Conservation (phyloP, 164 flowering plant species). For the Vitis rotundifolia region DNA sequence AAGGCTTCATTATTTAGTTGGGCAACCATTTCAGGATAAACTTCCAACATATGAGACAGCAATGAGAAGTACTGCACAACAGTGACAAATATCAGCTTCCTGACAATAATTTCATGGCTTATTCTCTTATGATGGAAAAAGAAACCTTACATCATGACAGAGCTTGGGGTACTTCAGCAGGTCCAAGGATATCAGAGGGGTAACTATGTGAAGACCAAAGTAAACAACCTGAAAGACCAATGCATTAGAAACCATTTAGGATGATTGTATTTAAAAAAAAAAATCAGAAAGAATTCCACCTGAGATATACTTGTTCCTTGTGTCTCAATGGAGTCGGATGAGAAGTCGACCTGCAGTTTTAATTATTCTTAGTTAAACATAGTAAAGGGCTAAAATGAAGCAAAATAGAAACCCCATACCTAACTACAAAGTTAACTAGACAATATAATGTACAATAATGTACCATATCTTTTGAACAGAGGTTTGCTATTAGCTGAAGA, state of each 20-base stretch:
- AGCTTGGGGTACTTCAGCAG: conserved; percentile 93
- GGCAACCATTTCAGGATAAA: conserved; percentile 88
- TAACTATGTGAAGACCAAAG: conserved; percentile 85
- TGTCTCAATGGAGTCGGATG: conserved; percentile 58
- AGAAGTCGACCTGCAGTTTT: conserved; percentile 74
- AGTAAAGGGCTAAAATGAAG: not conserved
- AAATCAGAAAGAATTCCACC: conserved; percentile 30
- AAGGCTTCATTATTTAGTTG: conserved; percentile 69
- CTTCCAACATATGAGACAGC: conserved; percentile 89
- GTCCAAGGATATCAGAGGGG: conserved; percentile 83
- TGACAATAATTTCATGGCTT: not conserved
- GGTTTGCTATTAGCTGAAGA: conserved; percentile 78
- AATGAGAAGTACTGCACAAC: conserved; percentile 74
- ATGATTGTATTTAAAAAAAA: not conserved
- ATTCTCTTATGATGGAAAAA: not conserved
- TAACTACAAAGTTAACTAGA: not conserved
- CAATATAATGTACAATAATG: not conserved
- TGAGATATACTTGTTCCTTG: conserved; percentile 68
- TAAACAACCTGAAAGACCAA: conserved; percentile 68
- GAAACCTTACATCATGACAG: conserved; percentile 71
- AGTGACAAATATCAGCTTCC: conserved; percentile 12
- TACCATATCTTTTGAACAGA: conserved; percentile 95
- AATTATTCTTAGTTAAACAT: not conserved
- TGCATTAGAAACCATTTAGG: conserved; percentile 3
- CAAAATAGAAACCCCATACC: not conserved